Percentiles rank a stretch among this genome's conserved stretches.
Evolutionary conservation across 2,329 filamentous ascomycete genomes (phyloP).

Genomic region (Domatiomyces globalis): DNA sequence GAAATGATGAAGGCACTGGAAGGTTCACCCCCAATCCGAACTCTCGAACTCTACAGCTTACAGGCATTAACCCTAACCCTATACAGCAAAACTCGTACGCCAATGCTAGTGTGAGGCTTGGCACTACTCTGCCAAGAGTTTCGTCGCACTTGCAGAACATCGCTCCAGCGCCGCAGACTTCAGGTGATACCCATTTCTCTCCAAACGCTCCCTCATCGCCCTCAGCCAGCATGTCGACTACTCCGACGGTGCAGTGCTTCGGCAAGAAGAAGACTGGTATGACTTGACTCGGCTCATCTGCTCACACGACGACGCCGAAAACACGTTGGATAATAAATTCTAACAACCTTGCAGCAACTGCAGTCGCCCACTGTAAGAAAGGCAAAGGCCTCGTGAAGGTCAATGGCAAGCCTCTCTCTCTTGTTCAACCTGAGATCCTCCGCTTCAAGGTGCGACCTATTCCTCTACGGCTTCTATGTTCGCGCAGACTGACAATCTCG

Average conservation of each 20-base stretch:
- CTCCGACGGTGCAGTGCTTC: constrained; percentile 90
- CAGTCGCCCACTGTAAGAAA: constrained; percentile 83
- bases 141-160: background rate
- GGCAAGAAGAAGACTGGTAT: constrained; percentile 82
- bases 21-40: background rate
- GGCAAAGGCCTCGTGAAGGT: constrained; percentile 92
- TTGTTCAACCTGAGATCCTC: constrained; percentile 91
- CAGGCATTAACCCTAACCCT: background rate
- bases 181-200: background rate
- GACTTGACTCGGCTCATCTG: background rate
- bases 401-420: constrained; percentile 88
- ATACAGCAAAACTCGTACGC: background rate
- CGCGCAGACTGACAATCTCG: background rate
- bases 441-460: constrained; percentile 68
- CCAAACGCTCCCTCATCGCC: constrained; percentile 1
- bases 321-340: constrained; percentile 8
- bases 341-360: constrained; percentile 47
- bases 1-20: background rate
- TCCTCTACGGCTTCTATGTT: background rate
- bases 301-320: background rate
- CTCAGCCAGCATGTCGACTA: constrained; percentile 53
- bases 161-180: background rate
- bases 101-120: background rate
- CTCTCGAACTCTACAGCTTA: background rate
- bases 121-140: background rate